Base-by-base conservation (phyloP, 2,329 filamentous ascomycete species). In the Periglandula ipomoeae region DNA sequence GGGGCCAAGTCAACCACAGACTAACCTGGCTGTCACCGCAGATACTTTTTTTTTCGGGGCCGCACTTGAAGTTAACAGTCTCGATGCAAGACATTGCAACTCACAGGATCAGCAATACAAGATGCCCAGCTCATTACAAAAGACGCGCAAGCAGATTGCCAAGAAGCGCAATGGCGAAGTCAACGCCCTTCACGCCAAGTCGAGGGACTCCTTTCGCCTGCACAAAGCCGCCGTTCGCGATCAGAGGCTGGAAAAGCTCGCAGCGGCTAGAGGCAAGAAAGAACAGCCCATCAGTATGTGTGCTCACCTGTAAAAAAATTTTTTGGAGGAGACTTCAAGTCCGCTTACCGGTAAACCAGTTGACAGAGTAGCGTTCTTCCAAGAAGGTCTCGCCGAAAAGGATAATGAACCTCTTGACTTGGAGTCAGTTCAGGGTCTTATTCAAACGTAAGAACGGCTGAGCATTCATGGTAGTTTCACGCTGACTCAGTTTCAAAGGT, bases 111-210 rank as follows among this genome's bases (percentile, higher is more conserved):
- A 48, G 20, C 37, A 34, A 20, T 26, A 30, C 61, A 75, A 59
- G 22, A 95, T 95, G 89, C 79, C 87, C 13, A 85, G 82, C 62
- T 80, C 84, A 40, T 70, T 96, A 6, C 72, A 81, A 54, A 97
- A 96, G 65, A 86, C 93, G 19, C 81, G 86, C 54, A 97, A 97
- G 71, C 82, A 89, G 55, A 91, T 97, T 55, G 73, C 82, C 30
- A 95, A 95, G 72, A 96, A 96, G 76, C 82, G 85, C 56, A 81
- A 82, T 55, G 81, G 82, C 19, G 81, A 82, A 35, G 76, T 88
- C 42, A 82, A 84, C 26, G 76, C 84, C 11, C 75, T 97, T 20
- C 91, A 97, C 62, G 85, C 89, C 66, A 89, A 89, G 64, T 95
- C 89, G 52, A 78, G 93, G 56, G 88, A 97, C 71, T 87, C 89